Conservation (phyloP, 352 stramenopile species). For the Elongisporangium senticosum region DNA sequence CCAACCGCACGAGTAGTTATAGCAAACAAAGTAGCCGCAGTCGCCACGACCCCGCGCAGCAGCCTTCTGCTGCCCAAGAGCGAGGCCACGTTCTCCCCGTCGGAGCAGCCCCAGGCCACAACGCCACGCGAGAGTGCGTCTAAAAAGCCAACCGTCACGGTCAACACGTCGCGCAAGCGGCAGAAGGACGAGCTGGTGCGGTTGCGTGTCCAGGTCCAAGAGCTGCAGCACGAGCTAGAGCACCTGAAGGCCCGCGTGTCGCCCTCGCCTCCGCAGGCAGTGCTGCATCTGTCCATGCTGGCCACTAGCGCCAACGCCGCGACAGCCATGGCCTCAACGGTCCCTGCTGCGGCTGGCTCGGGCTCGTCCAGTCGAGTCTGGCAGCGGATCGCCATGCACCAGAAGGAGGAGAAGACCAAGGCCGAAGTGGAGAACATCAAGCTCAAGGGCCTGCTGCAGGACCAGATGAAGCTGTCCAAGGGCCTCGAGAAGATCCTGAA, state of each 20-base stretch:
- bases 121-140: too few species aligned
- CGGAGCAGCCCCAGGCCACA: too few species aligned
- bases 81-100: too few species aligned
- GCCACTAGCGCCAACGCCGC: too few species aligned
- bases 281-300: too few species aligned
- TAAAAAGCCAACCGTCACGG: not conserved
- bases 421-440: slow-evolving; percentile 67
- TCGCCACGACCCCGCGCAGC: too few species aligned
- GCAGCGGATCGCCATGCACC: slow-evolving; percentile 57
- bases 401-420: slow-evolving; percentile 64
- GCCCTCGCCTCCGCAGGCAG: not conserved
- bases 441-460: slow-evolving; percentile 44
- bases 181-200: slow-evolving; percentile 51
- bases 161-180: slow-evolving; percentile 49
- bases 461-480: slow-evolving; percentile 53
- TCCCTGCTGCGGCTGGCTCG: not conserved
- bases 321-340: too few species aligned
- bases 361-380: slow-evolving; percentile 19
- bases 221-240: slow-evolving; percentile 45
- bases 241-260: slow-evolving; percentile 25
- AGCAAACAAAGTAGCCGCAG: too few species aligned
- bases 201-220: slow-evolving; percentile 46
- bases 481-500: slow-evolving; percentile 48
- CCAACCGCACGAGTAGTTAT: too few species aligned
- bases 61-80: too few species aligned